Evolutionary conservation across 192 early-diverging fungal genomes (phyloP).

Genomic region (Mortierella alpina): DNA sequence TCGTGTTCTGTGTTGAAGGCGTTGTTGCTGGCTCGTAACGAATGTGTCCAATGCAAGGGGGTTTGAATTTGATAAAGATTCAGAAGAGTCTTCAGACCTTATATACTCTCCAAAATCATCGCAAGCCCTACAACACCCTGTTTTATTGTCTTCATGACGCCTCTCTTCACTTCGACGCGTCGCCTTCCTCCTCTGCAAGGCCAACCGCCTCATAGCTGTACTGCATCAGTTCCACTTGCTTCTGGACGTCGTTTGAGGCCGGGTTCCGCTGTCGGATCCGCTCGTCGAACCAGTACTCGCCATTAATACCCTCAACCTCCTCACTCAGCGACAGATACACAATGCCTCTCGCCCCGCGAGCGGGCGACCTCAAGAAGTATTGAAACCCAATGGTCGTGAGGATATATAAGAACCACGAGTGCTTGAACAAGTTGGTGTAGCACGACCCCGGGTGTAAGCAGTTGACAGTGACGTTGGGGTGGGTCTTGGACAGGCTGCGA

Average conservation of each 20-base stretch:
- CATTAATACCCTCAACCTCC: constrained; percentile 48
- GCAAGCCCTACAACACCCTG: no score
- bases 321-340: constrained; percentile 39
- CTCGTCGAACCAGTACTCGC: constrained; percentile 53
- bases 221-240: constrained; percentile 23
- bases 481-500: constrained; percentile 2
- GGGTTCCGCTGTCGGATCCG: constrained; percentile 45
- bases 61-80: no score
- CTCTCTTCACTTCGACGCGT: neutral
- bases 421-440: constrained; percentile 26
- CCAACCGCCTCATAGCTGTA: constrained; percentile 33
- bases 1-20: no score
- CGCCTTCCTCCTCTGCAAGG: constrained; percentile 1
- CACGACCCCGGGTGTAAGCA: constrained; percentile 44
- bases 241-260: constrained; percentile 17
- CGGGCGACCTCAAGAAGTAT: constrained; percentile 23
- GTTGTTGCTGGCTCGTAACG: no score
- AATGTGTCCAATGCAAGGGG: no score
- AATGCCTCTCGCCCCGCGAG: constrained; percentile 33
- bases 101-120: no score
- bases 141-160: neutral
- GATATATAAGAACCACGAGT: constrained; percentile 31
- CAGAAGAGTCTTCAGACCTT: no score
- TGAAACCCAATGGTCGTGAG: constrained; percentile 45
- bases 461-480: constrained; percentile 43